Evolutionary conservation across 345 rosid genomes (phyloP).

Genomic region (Lepidium didymum): DNA sequence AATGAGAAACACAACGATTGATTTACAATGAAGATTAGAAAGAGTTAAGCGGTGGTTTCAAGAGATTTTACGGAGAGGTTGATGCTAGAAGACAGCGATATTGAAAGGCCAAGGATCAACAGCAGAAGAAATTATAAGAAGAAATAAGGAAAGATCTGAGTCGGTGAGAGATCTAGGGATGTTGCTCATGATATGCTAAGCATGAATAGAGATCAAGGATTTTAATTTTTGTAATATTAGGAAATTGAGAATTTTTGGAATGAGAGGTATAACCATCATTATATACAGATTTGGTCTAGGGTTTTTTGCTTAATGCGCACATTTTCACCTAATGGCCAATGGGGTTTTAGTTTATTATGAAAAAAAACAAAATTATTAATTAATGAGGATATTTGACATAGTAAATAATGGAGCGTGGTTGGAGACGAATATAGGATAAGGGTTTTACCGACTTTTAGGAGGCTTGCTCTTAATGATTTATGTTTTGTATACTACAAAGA

Average conservation of each 20-base stretch:
- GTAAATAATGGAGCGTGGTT: not conserved
- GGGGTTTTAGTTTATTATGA: not conserved
- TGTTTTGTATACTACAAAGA: no score
- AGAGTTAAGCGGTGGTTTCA: not conserved
- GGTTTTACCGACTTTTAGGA: no score
- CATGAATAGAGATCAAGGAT: conserved; percentile 14
- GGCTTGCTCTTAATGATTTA: no score
- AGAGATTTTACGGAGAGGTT: conserved; percentile 7
- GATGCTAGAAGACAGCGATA: conserved; percentile 31
- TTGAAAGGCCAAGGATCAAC: conserved; percentile 86
- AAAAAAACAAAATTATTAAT: not conserved
- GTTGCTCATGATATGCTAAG: conserved; percentile 65
- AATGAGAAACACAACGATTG: not conserved
- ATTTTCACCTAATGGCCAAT: not conserved
- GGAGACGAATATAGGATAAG: no score
- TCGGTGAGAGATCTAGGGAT: conserved; percentile 75
- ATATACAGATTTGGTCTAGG: conserved; percentile 1
- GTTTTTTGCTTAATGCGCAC: conserved; percentile 20
- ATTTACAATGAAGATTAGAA: not conserved
- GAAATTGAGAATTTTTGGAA: not conserved
- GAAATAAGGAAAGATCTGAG: conserved; percentile 61
- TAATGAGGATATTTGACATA: conserved; percentile 16
- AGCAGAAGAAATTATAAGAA: conserved; percentile 66
- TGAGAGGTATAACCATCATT: not conserved
- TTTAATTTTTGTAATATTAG: not conserved